Percentiles rank a stretch among this genome's conserved stretches.
phyloP scores from a whole-genome alignment of 2,329 filamentous ascomycete genomes.

The Tolypocladium amazonense region DNA sequence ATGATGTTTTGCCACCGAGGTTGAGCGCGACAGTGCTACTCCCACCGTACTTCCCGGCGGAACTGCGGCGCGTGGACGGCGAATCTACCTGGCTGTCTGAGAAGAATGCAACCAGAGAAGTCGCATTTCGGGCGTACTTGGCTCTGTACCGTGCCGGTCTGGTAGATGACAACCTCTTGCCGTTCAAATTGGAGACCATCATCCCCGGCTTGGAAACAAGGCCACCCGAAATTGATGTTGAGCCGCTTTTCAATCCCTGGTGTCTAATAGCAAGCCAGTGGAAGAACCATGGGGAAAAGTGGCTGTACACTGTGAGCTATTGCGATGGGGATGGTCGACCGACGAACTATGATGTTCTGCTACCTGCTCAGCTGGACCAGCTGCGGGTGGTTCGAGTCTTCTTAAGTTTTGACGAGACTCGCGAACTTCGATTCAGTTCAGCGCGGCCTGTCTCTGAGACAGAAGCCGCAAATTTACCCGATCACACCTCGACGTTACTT shows the following conservation, averaged over 20 bases:
- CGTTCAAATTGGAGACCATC: slow-evolving; percentile 36
- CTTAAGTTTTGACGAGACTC: slow-evolving; percentile 23
- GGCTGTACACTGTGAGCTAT: slow-evolving; percentile 21
- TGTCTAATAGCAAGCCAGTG: slow-evolving; percentile 29
- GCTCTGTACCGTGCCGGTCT: slow-evolving; percentile 59
- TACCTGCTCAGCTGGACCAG: slow-evolving; percentile 31
- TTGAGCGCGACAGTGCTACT: slow-evolving; percentile 55
- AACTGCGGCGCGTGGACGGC: slow-evolving; percentile 15
- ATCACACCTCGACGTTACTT: slow-evolving; percentile 36
- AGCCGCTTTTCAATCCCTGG: slow-evolving; percentile 37
- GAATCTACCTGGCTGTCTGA: slow-evolving; percentile 54
- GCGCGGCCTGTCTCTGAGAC: slow-evolving; percentile 8
- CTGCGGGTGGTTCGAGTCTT: slow-evolving; percentile 28
- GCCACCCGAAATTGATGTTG: slow-evolving; percentile 21
- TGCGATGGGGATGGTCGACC: slow-evolving; percentile 17
- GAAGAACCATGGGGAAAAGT: slow-evolving; percentile 13
- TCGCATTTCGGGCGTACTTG: slow-evolving; percentile 70
- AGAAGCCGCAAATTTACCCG: slow-evolving; percentile 11
- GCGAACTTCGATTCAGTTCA: slow-evolving; percentile 17
- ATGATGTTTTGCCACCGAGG: slow-evolving; percentile 13
- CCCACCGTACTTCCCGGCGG: slow-evolving; percentile 55
- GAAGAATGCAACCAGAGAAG: slow-evolving; percentile 65
- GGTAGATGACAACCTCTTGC: slow-evolving; percentile 69
- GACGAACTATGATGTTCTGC: slow-evolving; percentile 26
- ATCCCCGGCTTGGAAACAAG: slow-evolving; percentile 26